Evolutionary conservation across 805 yeast genomes (phyloP).

Genomic region (Kodamaea neixiangensis): DNA sequence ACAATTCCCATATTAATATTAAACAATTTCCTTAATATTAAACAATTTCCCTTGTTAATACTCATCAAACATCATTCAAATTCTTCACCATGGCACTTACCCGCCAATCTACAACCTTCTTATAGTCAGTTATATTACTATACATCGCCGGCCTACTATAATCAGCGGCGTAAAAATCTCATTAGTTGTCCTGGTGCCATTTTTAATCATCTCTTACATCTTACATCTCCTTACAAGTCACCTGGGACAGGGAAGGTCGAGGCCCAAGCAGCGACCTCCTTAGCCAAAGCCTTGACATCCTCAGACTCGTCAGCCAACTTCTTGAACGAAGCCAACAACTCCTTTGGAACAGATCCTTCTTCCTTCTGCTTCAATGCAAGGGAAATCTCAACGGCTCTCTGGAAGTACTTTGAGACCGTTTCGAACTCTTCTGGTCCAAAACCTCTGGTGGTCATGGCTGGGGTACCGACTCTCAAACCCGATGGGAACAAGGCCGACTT

Average conservation of each 20-base stretch:
- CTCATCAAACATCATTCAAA: too few relatives aligned
- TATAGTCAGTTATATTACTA: neutral
- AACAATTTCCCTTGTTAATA: too few relatives aligned
- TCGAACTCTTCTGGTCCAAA: conserved; percentile 83
- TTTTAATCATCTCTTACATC: neutral
- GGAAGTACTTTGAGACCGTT: conserved; percentile 78
- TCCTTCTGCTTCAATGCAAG: conserved; percentile 59
- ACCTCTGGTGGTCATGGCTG: conserved; percentile 99
- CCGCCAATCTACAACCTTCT: too few relatives aligned
- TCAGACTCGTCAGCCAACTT: conserved; percentile 62
- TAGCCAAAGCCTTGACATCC: conserved; percentile 59
- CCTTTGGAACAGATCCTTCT: conserved; percentile 58
- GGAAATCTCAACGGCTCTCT: conserved; percentile 71
- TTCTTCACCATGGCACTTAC: too few relatives aligned
- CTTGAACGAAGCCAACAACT: conserved; percentile 69
- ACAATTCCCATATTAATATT: too few relatives aligned
- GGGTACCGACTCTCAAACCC: conserved; percentile 96
- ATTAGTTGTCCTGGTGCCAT: neutral
- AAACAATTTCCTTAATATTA: too few relatives aligned
- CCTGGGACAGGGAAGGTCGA: conserved; percentile 87
- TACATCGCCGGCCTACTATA: neutral
- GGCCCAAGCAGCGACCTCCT: conserved; percentile 73
- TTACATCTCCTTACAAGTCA: conserved; percentile 38
- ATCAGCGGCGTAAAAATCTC: neutral
- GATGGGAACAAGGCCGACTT: conserved; percentile 94